Evolutionary conservation across 768 basidiomycete species (phyloP).

Genomic region (Heimioporus sp.): DNA sequence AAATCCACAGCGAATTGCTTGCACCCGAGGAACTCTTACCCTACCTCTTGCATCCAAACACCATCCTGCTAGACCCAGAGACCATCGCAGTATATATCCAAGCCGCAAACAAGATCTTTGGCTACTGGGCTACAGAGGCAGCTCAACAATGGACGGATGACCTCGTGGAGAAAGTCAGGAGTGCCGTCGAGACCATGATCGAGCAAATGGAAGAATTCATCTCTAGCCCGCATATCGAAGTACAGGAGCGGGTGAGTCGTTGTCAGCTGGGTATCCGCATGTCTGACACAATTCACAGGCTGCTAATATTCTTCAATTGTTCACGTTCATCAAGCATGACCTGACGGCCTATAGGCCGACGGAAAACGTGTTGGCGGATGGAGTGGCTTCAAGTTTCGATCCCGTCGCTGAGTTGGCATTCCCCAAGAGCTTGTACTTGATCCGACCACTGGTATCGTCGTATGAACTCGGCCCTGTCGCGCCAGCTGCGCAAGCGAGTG

Average conservation of each 20-base stretch:
- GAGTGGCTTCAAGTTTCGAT: slow-evolving; percentile 39
- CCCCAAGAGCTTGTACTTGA: slow-evolving; percentile 87
- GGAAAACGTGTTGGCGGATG: slow-evolving; percentile 35
- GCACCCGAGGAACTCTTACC: slow-evolving; percentile 75
- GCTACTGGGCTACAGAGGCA: slow-evolving; percentile 74
- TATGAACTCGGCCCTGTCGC: slow-evolving; percentile 90
- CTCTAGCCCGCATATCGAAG: slow-evolving; percentile 70
- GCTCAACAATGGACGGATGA: slow-evolving; percentile 79
- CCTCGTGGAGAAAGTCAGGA: slow-evolving; percentile 60
- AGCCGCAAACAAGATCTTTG: slow-evolving; percentile 83
- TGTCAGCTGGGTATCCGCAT: neutral
- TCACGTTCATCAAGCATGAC: slow-evolving; percentile 75
- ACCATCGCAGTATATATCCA: slow-evolving; percentile 80
- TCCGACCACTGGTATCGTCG: slow-evolving; percentile 71
- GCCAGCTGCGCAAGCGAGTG: slow-evolving; percentile 71
- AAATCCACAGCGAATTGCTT: slow-evolving; percentile 58
- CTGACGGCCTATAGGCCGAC: slow-evolving; percentile 53
- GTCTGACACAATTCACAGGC: slow-evolving; percentile 46
- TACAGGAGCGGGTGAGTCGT: slow-evolving; percentile 81
- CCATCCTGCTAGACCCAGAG: slow-evolving; percentile 56
- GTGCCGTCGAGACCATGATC: slow-evolving; percentile 60
- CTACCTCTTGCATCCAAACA: slow-evolving; percentile 61
- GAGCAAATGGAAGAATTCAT: slow-evolving; percentile 58
- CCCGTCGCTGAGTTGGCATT: slow-evolving; percentile 46
- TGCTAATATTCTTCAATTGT: slow-evolving; percentile 74